Evolutionary conservation across 1,139 yeast genomes (phyloP), one percentile per base, ranked within the genome.

Genomic region (Blastobotrys indianensis): DNA sequence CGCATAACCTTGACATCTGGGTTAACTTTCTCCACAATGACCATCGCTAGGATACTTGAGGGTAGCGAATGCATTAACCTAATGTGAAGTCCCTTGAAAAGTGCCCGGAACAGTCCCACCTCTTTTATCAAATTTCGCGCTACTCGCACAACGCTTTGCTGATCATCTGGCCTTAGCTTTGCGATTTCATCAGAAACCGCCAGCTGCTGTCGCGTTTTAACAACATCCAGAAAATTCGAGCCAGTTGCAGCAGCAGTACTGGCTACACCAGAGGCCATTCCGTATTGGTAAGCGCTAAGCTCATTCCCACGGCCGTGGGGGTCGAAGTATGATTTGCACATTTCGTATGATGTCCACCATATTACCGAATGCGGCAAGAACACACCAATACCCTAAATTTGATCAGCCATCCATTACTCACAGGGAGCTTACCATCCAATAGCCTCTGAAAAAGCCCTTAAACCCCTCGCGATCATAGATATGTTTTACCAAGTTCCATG

Each of bases 171-270:
- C 25, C 73, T 59, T 38, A 69, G 41, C n/a, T 51, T 45, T 2
- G 64, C 52, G 37, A 69, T 64, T 46, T 69, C 73, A 5, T 65
- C 66, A 1, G 73, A 62, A 30, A 61, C 63, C 1, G 73, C 71
- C 37, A 69, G 60, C 57, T 70, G 74, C 56, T 69, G 74, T 11
- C 74, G 58, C 8, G 74, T 70, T 50, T 70, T 70, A 37, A 70
- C 63, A 13, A 70, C 66, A 50, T 70, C 74, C 17, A 70, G 55
- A 39, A 68, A 67, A 49, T 70, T 70, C 28, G 73, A 67, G 11
- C 59, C 60, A 3, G 65, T 52, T n/a, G 69, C 65, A 0, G 73
- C 70, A 4, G 62, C 50, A 0, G 65, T 50, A n/a, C 70, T 64
- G 7, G 73, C 73, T 1, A 53, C 45, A 1, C 69, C 70, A 1